These are phyloP conservation scores for Trichoderma atrobrunneum DNA, from an alignment of 2,329 filamentous ascomycete genomes.

Conservation along the genomic window DNA sequence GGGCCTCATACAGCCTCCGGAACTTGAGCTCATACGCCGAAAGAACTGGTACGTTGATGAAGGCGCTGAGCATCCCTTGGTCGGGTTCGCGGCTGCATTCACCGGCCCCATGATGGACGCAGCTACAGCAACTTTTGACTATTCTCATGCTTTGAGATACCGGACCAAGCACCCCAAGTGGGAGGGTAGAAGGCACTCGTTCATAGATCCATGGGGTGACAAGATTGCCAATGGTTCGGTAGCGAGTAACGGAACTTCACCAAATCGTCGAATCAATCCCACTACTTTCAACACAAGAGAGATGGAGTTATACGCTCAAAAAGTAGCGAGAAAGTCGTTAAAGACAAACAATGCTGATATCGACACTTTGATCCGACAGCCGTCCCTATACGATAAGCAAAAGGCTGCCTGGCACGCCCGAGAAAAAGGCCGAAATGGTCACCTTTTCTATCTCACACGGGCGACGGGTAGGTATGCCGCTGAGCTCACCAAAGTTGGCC, in stretches of 20 bases:
- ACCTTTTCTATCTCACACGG: conserved; percentile 28
- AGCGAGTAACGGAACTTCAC: neutral
- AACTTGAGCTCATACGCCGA: conserved; percentile 50
- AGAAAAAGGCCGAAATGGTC: conserved; percentile 29
- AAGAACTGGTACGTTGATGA: conserved; percentile 63
- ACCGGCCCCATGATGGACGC: conserved; percentile 65
- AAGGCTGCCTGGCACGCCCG: conserved; percentile 27
- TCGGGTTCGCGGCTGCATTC: conserved; percentile 62
- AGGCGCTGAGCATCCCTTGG: conserved; percentile 62
- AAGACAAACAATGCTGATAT: conserved; percentile 51
- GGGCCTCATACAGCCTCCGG: conserved; percentile 52
- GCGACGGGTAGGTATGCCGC: conserved; percentile 54
- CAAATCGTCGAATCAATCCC: conserved; percentile 3
- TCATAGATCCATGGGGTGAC: neutral
- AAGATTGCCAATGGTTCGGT: neutral
- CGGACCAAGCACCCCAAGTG: neutral
- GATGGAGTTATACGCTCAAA: conserved; percentile 31
- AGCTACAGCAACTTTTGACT: conserved; percentile 47
- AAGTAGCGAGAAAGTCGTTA: conserved; percentile 34
- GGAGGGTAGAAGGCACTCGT: neutral
- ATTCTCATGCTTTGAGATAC: conserved; percentile 22
- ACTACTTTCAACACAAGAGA: conserved; percentile 25
- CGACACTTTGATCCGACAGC: conserved; percentile 18
- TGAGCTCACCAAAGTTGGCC: conserved; percentile 58
- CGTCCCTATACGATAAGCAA: conserved; percentile 24